These are phyloP conservation scores for Aspergillus mulundensis DNA, from an alignment of 495 filamentous ascomycete species.

Conservation along the genomic window DNA sequence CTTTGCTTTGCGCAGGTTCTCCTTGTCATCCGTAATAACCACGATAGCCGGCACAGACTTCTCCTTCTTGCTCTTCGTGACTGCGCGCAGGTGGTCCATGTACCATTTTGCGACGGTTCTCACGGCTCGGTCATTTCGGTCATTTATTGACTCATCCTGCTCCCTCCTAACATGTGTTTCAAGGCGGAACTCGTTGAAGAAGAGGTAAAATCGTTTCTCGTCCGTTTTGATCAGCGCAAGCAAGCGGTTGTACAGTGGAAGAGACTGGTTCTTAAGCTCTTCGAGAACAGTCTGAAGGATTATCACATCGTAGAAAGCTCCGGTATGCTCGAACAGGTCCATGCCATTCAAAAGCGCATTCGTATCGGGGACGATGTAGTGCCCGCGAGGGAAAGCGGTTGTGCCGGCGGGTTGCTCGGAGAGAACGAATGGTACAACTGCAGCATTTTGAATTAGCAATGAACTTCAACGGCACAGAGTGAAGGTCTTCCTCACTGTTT, in stretches of 20 bases:
- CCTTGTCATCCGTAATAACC: slow-evolving; percentile 90
- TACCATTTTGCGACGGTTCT: slow-evolving; percentile 88
- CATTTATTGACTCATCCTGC: slow-evolving; percentile 85
- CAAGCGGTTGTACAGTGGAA: slow-evolving; percentile 92
- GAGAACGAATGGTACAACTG: slow-evolving; percentile 78
- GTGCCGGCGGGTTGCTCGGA: slow-evolving; percentile 83
- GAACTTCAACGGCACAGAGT: not conserved
- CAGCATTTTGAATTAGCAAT: slow-evolving; percentile 27
- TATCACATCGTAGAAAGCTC: slow-evolving; percentile 91
- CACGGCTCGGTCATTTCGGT: slow-evolving; percentile 91
- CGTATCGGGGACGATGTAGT: slow-evolving; percentile 94
- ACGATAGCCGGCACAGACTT: slow-evolving; percentile 71
- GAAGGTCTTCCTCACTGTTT: slow-evolving; percentile 49
- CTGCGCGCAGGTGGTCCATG: slow-evolving; percentile 63
- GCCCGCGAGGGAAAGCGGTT: slow-evolving; percentile 73
- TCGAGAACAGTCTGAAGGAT: slow-evolving; percentile 94
- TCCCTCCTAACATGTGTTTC: slow-evolving; percentile 81
- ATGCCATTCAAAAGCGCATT: slow-evolving; percentile 94
- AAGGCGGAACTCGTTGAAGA: slow-evolving; percentile 95
- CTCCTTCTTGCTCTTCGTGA: slow-evolving; percentile 51
- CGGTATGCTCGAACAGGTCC: slow-evolving; percentile 90
- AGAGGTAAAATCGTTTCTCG: slow-evolving; percentile 95
- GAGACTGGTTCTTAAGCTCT: slow-evolving; percentile 86
- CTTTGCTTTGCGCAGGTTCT: slow-evolving; percentile 79
- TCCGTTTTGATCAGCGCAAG: slow-evolving; percentile 86